A percentile compares a stretch with the other conserved stretches of the same genome.
These are phyloP conservation scores for Porphyra umbilicalis DNA, from an alignment of 31 red algal species.

Conservation along the genomic window DNA sequence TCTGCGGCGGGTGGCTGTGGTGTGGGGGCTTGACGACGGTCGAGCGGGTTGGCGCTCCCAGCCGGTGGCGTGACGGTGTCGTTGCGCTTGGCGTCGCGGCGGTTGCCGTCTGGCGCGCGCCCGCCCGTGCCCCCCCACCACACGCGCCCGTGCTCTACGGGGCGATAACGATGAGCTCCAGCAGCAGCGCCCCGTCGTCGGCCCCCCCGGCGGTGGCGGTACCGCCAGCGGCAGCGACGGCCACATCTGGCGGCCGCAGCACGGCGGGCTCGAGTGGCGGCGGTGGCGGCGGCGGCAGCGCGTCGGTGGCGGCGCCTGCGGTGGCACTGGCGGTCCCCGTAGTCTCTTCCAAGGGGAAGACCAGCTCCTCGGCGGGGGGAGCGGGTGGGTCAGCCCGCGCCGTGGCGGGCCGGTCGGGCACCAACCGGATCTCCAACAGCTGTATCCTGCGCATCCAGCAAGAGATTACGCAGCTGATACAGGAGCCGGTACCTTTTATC, in stretches of 20 bases:
- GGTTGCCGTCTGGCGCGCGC: too few relatives aligned
- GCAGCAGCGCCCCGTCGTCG: background rate
- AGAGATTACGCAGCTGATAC: slow-evolving; percentile 43
- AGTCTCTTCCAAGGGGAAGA: background rate
- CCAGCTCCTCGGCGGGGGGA: background rate
- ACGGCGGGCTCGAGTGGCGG: background rate
- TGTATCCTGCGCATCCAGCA: slow-evolving; percentile 72
- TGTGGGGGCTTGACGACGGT: too few relatives aligned
- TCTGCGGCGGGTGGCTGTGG: too few relatives aligned
- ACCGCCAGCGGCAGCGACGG: background rate
- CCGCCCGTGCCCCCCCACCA: too few relatives aligned
- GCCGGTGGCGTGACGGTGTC: too few relatives aligned
- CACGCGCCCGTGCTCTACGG: too few relatives aligned
- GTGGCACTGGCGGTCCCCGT: background rate
- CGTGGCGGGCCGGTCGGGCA: background rate
- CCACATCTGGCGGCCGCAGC: background rate
- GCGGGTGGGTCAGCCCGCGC: background rate
- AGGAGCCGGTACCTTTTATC: slow-evolving; percentile 64
- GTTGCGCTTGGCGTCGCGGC: too few relatives aligned
- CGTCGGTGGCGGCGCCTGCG: background rate
- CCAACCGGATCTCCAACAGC: slow-evolving; percentile 24
- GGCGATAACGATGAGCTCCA: background rate
- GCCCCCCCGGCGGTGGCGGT: background rate
- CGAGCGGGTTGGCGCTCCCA: too few relatives aligned
- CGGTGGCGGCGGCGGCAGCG: background rate